Percentiles rank a stretch among this genome's conserved stretches.
These are phyloP conservation scores for Dioscorea alata DNA, from an alignment of 106 monocot genomes.

Conservation along the genomic window DNA sequence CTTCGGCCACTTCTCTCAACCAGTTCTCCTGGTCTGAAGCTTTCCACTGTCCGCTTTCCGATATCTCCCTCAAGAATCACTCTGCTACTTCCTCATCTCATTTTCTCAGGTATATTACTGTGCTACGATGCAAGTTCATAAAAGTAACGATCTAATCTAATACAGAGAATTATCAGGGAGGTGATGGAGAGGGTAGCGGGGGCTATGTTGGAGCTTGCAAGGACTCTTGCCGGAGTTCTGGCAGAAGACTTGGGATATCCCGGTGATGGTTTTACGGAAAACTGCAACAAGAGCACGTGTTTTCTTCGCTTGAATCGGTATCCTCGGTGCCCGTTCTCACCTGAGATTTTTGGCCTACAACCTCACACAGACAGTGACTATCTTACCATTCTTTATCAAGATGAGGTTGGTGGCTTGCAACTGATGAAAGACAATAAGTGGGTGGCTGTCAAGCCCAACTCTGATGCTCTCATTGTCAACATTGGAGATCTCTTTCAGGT, in stretches of 20 bases:
- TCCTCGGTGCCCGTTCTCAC: slow-evolving; percentile 68
- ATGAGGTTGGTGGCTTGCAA: slow-evolving; percentile 79
- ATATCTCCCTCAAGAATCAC: slow-evolving; percentile 16
- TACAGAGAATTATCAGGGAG: slow-evolving; percentile 20
- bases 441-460: slow-evolving; percentile 75
- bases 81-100: no score
- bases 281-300: slow-evolving; percentile 56
- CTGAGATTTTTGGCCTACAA: slow-evolving; percentile 47
- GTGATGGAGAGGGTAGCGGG: slow-evolving; percentile 49
- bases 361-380: slow-evolving; percentile 96
- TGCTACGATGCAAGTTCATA: no score
- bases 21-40: slow-evolving; percentile 97
- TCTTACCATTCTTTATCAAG: slow-evolving; percentile 81
- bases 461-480: slow-evolving; percentile 75
- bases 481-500: slow-evolving; percentile 97
- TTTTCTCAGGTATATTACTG: no score
- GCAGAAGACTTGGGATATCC: slow-evolving; percentile 48
- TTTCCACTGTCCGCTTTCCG: slow-evolving; percentile 69
- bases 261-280: slow-evolving; percentile 22
- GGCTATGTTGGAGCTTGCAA: slow-evolving; percentile 42
- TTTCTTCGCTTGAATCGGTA: slow-evolving; percentile 82
- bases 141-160: no score
- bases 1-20: slow-evolving; percentile 36
- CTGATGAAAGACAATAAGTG: slow-evolving; percentile 68
- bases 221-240: slow-evolving; percentile 34